phyloP scores from a whole-genome alignment of 768 basidiomycete genomes.

The Porpolomopsis calyptriformis region DNA sequence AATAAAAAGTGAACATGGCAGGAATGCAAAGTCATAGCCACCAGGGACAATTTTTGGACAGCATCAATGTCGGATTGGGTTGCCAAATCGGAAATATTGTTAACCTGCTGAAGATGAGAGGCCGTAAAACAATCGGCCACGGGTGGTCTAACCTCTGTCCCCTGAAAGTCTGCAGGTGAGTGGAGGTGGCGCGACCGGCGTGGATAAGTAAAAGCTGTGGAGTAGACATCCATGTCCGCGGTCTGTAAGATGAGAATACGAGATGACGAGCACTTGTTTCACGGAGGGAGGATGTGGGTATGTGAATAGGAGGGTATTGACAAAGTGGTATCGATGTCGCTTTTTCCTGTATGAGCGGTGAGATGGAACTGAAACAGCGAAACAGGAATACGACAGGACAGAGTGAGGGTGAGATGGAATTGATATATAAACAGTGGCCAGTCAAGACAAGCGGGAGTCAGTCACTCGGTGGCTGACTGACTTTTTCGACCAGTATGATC shows the following conservation, averaged over 20 bases:
- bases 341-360: neutral
- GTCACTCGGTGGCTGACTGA: no score
- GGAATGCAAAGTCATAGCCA: constrained; percentile 71
- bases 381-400: constrained; percentile 2
- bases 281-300: constrained; percentile 24
- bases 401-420: neutral
- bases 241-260: constrained; percentile 13
- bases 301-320: constrained; percentile 43
- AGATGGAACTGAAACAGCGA: neutral
- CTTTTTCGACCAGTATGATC: no score
- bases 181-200: constrained; percentile 65
- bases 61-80: constrained; percentile 41
- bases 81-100: constrained; percentile 27
- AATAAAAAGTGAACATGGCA: constrained; percentile 75
- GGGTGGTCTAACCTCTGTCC: constrained; percentile 35
- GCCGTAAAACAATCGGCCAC: constrained; percentile 31
- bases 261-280: constrained; percentile 21
- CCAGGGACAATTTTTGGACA: constrained; percentile 67
- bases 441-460: neutral
- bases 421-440: constrained; percentile 1
- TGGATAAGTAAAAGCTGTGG: constrained; percentile 87
- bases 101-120: constrained; percentile 29
- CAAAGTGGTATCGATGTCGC: constrained; percentile 41
- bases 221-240: constrained; percentile 81
- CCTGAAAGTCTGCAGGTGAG: constrained; percentile 49